Evolutionary conservation across 352 stramenopile genomes (phyloP).

Genomic region (Phytophthora pistaciae): DNA sequence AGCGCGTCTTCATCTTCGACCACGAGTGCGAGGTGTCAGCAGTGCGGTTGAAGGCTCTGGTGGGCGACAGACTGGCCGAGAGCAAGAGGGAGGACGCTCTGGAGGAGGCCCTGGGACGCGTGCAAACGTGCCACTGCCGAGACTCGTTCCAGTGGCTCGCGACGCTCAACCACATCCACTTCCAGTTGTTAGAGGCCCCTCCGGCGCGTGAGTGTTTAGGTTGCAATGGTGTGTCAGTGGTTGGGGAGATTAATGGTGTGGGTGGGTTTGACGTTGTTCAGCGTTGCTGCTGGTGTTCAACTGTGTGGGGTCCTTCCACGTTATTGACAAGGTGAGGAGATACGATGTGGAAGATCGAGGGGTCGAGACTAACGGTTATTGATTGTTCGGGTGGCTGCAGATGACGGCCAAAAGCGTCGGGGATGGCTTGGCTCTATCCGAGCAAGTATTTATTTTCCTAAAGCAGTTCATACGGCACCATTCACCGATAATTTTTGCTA

Average conservation of each 20-base stretch:
- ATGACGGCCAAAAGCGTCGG: constrained; percentile 68
- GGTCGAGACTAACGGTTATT: background rate
- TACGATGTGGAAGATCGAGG: background rate
- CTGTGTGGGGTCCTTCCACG: constrained; percentile 67
- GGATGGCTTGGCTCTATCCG: constrained; percentile 55
- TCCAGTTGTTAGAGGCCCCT: constrained; percentile 57
- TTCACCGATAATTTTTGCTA: constrained; percentile 72
- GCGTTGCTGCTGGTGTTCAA: constrained; percentile 71
- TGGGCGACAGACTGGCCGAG: constrained; percentile 13
- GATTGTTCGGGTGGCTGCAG: constrained; percentile 16
- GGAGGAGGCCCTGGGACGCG: constrained; percentile 39
- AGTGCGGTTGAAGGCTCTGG: constrained; percentile 13
- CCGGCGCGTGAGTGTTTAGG: constrained; percentile 45
- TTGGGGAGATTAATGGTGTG: constrained; percentile 6
- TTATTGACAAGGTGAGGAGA: constrained; percentile 68
- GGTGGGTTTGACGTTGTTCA: constrained; percentile 19
- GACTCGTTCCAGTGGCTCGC: constrained; percentile 83
- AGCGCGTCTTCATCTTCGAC: constrained; percentile 73
- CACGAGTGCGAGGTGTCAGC: constrained; percentile 60
- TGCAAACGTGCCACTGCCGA: constrained; percentile 57
- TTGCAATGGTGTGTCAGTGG: constrained; percentile 8
- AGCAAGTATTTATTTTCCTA: constrained; percentile 72
- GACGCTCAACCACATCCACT: constrained; percentile 80
- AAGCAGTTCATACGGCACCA: constrained; percentile 79
- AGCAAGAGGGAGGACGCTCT: constrained; percentile 21